These are phyloP conservation scores for Mycena filopes DNA, from an alignment of 768 basidiomycete genomes.

Conservation along the genomic window DNA sequence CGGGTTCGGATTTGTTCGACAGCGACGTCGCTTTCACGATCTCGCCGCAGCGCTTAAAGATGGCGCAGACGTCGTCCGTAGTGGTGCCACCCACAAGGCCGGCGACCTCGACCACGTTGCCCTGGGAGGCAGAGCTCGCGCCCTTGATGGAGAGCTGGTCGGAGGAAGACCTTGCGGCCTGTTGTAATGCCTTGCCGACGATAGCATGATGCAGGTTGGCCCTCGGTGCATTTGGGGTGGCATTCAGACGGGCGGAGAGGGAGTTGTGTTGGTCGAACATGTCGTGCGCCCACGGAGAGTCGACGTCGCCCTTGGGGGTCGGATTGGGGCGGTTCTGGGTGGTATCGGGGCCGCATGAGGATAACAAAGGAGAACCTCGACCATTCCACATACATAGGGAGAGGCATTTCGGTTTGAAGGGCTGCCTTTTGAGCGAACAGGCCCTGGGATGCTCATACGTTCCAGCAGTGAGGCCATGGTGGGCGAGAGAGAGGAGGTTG, in stretches of 20 bases:
- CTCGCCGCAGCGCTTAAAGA: constrained; percentile 83
- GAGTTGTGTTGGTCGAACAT: constrained; percentile 71
- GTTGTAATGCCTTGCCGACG: constrained; percentile 68
- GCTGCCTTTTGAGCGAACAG: constrained; percentile 55
- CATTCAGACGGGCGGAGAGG: constrained; percentile 67
- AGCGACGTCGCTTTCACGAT: constrained; percentile 61
- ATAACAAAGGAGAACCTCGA: constrained; percentile 31
- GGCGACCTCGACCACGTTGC: constrained; percentile 80
- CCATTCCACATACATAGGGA: constrained; percentile 62
- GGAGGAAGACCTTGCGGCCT: constrained; percentile 61
- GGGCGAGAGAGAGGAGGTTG: neutral
- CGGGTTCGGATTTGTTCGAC: constrained; percentile 51
- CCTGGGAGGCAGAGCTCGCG: constrained; percentile 58
- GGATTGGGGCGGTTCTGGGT: constrained; percentile 61
- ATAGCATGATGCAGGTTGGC: constrained; percentile 57
- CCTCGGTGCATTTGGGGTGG: constrained; percentile 58
- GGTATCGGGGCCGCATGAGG: constrained; percentile 20
- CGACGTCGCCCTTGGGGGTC: constrained; percentile 72
- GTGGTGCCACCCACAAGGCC: constrained; percentile 83
- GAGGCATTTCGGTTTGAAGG: constrained; percentile 50
- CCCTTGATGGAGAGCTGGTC: constrained; percentile 73
- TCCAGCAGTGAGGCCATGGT: constrained; percentile 69
- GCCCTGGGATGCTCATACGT: constrained; percentile 60
- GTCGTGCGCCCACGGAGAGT: constrained; percentile 79
- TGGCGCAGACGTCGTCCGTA: constrained; percentile 85